Percentiles rank a stretch among this genome's conserved stretches.
Evolutionary conservation across 768 basidiomycete species (phyloP).

Genomic region (Tephrocybe sp.): DNA sequence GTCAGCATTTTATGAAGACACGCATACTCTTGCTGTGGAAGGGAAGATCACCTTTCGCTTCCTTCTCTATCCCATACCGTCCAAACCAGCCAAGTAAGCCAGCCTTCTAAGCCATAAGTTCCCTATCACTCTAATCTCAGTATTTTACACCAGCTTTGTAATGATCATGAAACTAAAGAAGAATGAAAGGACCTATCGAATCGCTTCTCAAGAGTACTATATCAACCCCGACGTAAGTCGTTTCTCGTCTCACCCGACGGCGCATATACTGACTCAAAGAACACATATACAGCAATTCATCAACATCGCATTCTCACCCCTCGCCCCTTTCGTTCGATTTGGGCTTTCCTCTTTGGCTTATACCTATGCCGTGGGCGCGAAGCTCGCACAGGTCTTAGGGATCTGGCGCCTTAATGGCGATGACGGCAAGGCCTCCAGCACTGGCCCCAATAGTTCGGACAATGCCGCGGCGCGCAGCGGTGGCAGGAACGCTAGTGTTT

Average conservation of each 20-base stretch:
- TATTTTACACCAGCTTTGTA: slow-evolving; percentile 33
- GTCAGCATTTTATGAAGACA: slow-evolving; percentile 46
- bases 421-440: not conserved
- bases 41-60: slow-evolving; percentile 52
- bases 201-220: slow-evolving; percentile 53
- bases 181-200: slow-evolving; percentile 37
- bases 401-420: slow-evolving; percentile 21
- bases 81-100: slow-evolving; percentile 44
- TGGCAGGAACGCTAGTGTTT: not conserved
- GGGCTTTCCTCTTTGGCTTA: slow-evolving; percentile 16
- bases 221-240: slow-evolving; percentile 26
- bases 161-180: slow-evolving; percentile 51
- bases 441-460: not conserved
- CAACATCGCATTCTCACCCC: slow-evolving; percentile 19
- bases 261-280: slow-evolving; percentile 7
- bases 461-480: slow-evolving; percentile 1
- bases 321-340: slow-evolving; percentile 17
- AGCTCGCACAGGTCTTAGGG: slow-evolving; percentile 26
- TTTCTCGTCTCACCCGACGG: not conserved
- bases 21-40: slow-evolving; percentile 46
- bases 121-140: not conserved
- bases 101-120: not conserved
- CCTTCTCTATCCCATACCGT: slow-evolving; percentile 40
- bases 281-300: slow-evolving; percentile 19
- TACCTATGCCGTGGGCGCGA: slow-evolving; percentile 20